Conservation (phyloP, 257 asterid genomes). For the Hygrophila difformis region DNA sequence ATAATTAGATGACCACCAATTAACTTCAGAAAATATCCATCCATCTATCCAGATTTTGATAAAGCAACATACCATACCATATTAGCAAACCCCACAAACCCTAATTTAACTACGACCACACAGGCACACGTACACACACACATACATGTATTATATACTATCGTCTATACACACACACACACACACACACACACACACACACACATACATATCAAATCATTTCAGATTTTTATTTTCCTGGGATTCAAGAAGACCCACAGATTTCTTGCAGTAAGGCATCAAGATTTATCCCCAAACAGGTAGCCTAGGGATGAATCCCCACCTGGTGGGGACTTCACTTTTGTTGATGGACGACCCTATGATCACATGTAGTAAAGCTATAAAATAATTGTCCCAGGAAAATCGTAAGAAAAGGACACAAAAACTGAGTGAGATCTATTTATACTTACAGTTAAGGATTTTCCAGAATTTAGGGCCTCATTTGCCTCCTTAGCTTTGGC, state of each 20-base stretch:
- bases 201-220: not conserved
- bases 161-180: no score
- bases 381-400: not conserved
- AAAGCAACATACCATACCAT: no score
- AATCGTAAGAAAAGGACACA: not conserved
- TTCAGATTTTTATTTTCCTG: no score
- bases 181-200: not conserved
- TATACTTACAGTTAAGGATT: not conserved
- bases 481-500: not conserved
- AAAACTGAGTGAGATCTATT: not conserved
- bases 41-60: no score
- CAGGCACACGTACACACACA: not conserved
- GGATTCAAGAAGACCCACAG: no score
- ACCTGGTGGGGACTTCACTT: slow-evolving; percentile 50
- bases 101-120: slow-evolving; percentile 7
- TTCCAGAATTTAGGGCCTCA: not conserved
- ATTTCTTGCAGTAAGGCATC: no score
- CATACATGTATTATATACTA: not conserved
- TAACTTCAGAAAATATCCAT: no score
- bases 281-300: slow-evolving; percentile 45
- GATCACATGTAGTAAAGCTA: not conserved
- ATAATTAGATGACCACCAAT: no score
- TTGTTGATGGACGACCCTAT: slow-evolving; percentile 55
- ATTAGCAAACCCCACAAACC: slow-evolving; percentile 23
- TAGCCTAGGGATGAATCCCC: slow-evolving; percentile 59